Evolutionary conservation across 768 basidiomycete species (phyloP).

Genomic region (Pulveroboletus sp.): DNA sequence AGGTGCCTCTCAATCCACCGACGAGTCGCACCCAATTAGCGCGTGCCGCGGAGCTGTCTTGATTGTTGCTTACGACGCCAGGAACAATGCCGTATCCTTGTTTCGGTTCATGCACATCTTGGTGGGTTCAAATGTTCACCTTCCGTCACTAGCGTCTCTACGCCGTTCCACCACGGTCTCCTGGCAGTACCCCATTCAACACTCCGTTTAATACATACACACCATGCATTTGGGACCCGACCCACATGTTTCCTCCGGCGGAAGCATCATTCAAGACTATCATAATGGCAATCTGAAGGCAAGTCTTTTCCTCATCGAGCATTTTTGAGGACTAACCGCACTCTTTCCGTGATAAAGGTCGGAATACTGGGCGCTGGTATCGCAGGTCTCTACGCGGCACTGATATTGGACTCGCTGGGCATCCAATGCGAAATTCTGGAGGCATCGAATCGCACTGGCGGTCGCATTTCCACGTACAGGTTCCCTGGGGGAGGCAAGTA

Average conservation of each 20-base stretch:
- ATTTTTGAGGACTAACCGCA: background rate
- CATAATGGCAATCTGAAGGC: conserved; percentile 1
- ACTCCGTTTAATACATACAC: too few relatives aligned
- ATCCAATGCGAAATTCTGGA: conserved; percentile 46
- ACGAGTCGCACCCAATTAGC: too few relatives aligned
- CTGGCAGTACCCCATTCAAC: too few relatives aligned
- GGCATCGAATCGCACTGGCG: conserved; percentile 38
- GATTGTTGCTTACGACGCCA: too few relatives aligned
- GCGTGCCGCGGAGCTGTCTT: too few relatives aligned
- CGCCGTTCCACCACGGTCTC: too few relatives aligned
- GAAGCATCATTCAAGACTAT: conserved; percentile 11
- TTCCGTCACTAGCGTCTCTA: too few relatives aligned
- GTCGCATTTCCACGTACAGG: conserved; percentile 41
- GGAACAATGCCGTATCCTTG: too few relatives aligned
- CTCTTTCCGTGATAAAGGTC: conserved; percentile 3
- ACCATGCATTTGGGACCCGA: too few relatives aligned
- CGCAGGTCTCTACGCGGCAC: conserved; percentile 40
- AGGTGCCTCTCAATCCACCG: too few relatives aligned
- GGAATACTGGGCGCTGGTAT: conserved; percentile 22
- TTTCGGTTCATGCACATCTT: too few relatives aligned
- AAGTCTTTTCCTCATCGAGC: background rate
- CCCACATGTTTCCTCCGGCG: conserved; percentile 8
- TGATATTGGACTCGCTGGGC: conserved; percentile 42
- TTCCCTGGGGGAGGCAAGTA: conserved; percentile 32
- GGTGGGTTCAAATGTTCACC: too few relatives aligned